Conservation (phyloP, 2,329 filamentous ascomycete genomes). For the Fusarium sambucinum region DNA sequence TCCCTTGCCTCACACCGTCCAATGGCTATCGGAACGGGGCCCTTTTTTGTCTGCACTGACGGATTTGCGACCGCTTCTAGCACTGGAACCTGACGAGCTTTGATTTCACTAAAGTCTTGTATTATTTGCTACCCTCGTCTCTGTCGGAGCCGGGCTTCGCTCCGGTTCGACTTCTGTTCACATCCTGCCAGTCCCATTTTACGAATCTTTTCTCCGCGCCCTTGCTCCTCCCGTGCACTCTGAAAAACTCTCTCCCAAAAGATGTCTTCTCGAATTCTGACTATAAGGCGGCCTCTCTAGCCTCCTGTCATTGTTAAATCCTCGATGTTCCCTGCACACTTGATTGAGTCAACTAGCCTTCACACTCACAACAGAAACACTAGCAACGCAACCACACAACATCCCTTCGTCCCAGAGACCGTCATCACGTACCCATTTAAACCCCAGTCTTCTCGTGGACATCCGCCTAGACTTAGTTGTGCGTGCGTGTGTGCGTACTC, state of each 20-base stretch:
- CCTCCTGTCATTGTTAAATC: constrained; percentile 36
- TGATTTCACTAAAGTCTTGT: constrained; percentile 42
- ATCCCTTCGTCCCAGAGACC: constrained; percentile 31
- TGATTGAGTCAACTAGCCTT: constrained; percentile 17
- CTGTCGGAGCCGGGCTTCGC: constrained; percentile 49
- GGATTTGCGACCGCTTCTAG: constrained; percentile 41
- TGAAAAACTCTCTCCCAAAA: constrained; percentile 45
- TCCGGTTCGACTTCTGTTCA: constrained; percentile 49
- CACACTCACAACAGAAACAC: background rate
- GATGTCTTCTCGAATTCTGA: constrained; percentile 41
- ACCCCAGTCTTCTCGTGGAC: constrained; percentile 30
- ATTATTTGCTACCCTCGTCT: constrained; percentile 46
- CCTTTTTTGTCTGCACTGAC: constrained; percentile 34
- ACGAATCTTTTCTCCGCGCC: constrained; percentile 47
- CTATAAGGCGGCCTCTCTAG: constrained; percentile 41
- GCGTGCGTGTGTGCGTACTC: constrained; percentile 22
- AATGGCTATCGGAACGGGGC: constrained; percentile 22
- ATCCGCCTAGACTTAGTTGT: constrained; percentile 34
- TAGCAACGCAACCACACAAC: constrained; percentile 21
- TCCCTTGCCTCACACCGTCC: constrained; percentile 37
- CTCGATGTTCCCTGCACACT: constrained; percentile 19
- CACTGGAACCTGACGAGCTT: constrained; percentile 37
- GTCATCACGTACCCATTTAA: constrained; percentile 39
- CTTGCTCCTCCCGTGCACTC: constrained; percentile 42
- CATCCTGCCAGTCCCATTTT: constrained; percentile 48